phyloP scores from a whole-genome alignment of 139 green algal genomes.

The Micromonas commoda region DNA sequence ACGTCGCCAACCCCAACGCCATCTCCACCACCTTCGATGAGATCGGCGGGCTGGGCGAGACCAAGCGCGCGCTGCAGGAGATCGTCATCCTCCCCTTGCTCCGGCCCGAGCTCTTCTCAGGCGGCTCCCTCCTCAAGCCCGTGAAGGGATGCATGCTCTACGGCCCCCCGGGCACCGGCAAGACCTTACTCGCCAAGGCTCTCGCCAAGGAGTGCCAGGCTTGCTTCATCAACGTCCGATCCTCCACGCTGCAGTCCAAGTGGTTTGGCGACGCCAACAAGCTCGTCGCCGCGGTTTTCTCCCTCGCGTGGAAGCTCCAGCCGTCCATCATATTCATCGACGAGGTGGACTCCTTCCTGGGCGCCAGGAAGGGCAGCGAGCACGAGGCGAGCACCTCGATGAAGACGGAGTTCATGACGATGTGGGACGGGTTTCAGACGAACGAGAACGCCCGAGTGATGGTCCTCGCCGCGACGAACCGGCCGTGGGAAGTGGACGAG shows the following conservation, averaged over 20 bases:
- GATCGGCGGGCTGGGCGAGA: conserved; percentile 66
- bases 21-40: conserved; percentile 69
- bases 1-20: conserved; percentile 72
- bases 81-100: conserved; percentile 78
- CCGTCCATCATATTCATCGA: conserved; percentile 94
- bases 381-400: conserved; percentile 79
- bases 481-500: conserved; percentile 59
- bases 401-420: conserved; percentile 97
- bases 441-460: conserved; percentile 38
- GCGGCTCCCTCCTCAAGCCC: conserved; percentile 66
- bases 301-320: conserved; percentile 80
- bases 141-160: conserved; percentile 83
- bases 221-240: conserved; percentile 90
- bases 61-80: conserved; percentile 56
- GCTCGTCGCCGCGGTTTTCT: conserved; percentile 76
- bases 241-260: conserved; percentile 79
- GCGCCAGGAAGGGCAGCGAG: conserved; percentile 61
- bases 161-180: conserved; percentile 84
- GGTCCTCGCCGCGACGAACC: conserved; percentile 84
- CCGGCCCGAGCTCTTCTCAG: conserved; percentile 61
- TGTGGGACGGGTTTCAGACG: conserved; percentile 89
- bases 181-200: conserved; percentile 89
- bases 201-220: conserved; percentile 78
- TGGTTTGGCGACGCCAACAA: conserved; percentile 93
- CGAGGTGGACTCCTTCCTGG: conserved; percentile 89